These are phyloP conservation scores for Phytophthora boehmeriae DNA, from an alignment of 352 stramenopile species.

Conservation along the genomic window DNA sequence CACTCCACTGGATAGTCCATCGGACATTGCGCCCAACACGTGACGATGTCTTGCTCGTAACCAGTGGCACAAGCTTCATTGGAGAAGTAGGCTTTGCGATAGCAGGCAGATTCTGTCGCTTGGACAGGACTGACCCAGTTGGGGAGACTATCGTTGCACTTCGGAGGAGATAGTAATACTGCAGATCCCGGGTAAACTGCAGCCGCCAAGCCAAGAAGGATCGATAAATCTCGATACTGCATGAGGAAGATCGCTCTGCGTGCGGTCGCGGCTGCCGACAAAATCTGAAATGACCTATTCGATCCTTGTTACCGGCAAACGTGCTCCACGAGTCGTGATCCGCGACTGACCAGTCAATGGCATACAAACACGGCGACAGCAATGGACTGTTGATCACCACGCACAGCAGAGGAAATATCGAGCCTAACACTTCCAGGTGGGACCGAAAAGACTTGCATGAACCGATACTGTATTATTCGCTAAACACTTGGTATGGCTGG, in stretches of 20 bases:
- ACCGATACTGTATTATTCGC: too few relatives aligned
- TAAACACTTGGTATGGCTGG: too few relatives aligned
- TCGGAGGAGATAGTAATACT: neutral
- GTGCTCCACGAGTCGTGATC: too few relatives aligned
- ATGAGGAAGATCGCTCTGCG: neutral
- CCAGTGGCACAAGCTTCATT: slow-evolving; percentile 34
- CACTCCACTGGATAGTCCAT: slow-evolving; percentile 74
- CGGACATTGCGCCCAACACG: slow-evolving; percentile 69
- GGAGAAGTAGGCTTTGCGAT: slow-evolving; percentile 50
- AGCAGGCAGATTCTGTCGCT: slow-evolving; percentile 43
- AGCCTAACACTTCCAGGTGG: too few relatives aligned
- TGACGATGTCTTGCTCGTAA: slow-evolving; percentile 55
- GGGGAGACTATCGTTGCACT: slow-evolving; percentile 14
- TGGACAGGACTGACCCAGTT: slow-evolving; percentile 34
- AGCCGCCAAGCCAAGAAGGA: neutral
- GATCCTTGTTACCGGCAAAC: too few relatives aligned
- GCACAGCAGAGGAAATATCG: too few relatives aligned
- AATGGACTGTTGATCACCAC: too few relatives aligned
- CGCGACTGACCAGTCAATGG: too few relatives aligned
- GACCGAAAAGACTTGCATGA: too few relatives aligned
- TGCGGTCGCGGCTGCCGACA: neutral
- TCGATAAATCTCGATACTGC: neutral
- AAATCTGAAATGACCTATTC: neutral
- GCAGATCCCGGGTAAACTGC: neutral
- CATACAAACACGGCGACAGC: too few relatives aligned